Conservation (phyloP, 2,329 filamentous ascomycete genomes). For the Harringtonia aguacate region DNA sequence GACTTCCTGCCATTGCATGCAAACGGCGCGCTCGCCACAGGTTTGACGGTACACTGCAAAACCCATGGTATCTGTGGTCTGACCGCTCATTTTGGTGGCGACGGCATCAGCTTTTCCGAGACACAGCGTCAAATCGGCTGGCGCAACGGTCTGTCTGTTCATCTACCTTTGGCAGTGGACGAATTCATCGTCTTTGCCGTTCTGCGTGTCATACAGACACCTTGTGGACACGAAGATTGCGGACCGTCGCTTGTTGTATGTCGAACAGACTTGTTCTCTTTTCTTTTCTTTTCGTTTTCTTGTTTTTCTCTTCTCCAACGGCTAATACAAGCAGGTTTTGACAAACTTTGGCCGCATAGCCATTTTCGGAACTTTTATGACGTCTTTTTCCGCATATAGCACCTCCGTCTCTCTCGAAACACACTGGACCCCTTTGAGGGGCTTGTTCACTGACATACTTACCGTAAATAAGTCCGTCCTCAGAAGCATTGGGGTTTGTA, state of each 20-base stretch:
- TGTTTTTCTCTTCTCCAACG: too few relatives aligned
- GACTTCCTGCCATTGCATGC: constrained; percentile 4
- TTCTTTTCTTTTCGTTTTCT: background rate
- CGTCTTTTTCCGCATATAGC: background rate
- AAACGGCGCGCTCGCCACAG: background rate
- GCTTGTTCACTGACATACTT: constrained; percentile 2
- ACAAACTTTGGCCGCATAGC: background rate
- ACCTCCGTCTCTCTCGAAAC: constrained; percentile 1
- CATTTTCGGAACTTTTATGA: background rate
- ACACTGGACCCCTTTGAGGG: background rate
- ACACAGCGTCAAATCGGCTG: constrained; percentile 5
- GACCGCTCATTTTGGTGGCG: constrained; percentile 5
- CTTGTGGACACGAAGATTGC: background rate
- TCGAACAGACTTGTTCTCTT: too few relatives aligned
- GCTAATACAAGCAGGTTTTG: background rate
- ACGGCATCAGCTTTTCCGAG: constrained; percentile 1
- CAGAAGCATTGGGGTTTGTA: background rate
- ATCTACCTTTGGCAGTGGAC: background rate
- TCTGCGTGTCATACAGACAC: background rate
- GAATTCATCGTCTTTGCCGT: constrained; percentile 4
- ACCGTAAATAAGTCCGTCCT: background rate
- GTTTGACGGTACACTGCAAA: constrained; percentile 4
- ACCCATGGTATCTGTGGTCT: constrained; percentile 1
- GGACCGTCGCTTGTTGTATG: constrained; percentile 4
- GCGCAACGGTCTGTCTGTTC: constrained; percentile 1